Evolutionary conservation across 257 asterid species (phyloP), one percentile per base, ranked within the genome.

Genomic region (Catharanthus roseus): DNA sequence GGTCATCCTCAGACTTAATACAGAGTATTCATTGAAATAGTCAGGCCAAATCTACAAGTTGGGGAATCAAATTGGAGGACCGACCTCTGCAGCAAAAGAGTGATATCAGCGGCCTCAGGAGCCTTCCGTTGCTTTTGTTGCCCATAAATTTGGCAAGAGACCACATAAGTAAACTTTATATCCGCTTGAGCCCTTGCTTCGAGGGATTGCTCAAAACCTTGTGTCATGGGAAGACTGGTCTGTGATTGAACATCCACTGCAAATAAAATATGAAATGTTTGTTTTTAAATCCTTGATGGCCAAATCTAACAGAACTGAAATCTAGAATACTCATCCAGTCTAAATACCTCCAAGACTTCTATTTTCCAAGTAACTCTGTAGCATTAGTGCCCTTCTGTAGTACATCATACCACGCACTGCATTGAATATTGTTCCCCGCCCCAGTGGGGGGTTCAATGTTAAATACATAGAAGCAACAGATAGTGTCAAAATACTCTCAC

Each of bases 351-450:
- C 97, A 12, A 81, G 73, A 33, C 89, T 73, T 86, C 97, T 89
- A 74, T 83, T 84, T 85, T 93, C 99, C 80, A 93, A 79, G 85
- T 71, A 81, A 83, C 97, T 89, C 84, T 93, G 99, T 74, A 93
- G 89, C 96, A 93, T 91, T 76, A 93, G 77, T 9, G 99, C 99
- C 84, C 96, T 88, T 85, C 99, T 89, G 73, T 93, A 93, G 82
- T 93, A 93, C 99, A 93, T 93, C 99, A 93, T 91, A 50, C 99
- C 99, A 51, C 99, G 93, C 72, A 93, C 99, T 93, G 87, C 83
- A 69, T 54, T 50, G 75, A 75, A 78, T 72, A 38, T 75, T n/a
- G n/a, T n/a, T n/a, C n/a, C n/a, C n/a, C n/a, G n/a, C n/a, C n/a
- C n/a, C n/a, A n/a, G n/a, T n/a, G n/a, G n/a, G 73, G 62, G 55